Conservation (phyloP, 2,329 filamentous ascomycete species). For the Fusarium sp. region DNA sequence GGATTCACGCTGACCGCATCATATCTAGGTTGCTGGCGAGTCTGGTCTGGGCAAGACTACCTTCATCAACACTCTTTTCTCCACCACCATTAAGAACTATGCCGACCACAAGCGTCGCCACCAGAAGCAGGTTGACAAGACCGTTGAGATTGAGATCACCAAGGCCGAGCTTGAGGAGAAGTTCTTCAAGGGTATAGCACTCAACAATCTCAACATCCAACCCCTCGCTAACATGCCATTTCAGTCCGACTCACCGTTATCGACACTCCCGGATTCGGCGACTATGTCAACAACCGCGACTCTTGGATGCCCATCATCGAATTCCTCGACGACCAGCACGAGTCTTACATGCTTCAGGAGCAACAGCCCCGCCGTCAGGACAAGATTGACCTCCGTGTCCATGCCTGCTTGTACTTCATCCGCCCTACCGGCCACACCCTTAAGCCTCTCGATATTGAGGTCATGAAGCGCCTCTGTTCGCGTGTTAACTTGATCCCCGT, state of each 20-base stretch:
- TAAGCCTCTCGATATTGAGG: conserved; percentile 98
- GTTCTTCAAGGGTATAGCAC: conserved; percentile 93
- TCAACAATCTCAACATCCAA: conserved; percentile 5
- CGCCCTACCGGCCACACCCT: conserved; percentile 97
- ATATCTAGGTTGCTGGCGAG: conserved; percentile 88
- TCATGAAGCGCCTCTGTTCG: conserved; percentile 99
- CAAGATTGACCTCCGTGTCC: conserved; percentile 99
- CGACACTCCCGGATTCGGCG: conserved; percentile 97
- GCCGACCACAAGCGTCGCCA: conserved; percentile 99
- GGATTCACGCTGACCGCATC: conserved; percentile 27
- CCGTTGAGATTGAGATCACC: conserved; percentile 99
- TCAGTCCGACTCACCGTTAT: conserved; percentile 97
- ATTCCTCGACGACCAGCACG: conserved; percentile 99
- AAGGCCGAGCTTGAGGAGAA: conserved; percentile 99
- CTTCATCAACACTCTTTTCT: conserved; percentile 99
- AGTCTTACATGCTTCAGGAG: conserved; percentile 99
- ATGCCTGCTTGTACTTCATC: conserved; percentile 99
- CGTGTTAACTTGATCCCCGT: conserved; percentile 99
- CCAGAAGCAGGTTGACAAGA: conserved; percentile 99
- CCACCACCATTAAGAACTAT: conserved; percentile 99
- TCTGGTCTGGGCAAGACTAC: conserved; percentile 99
- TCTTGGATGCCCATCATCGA: conserved; percentile 99
- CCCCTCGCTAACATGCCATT: conserved; percentile 35
- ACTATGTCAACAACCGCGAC: conserved; percentile 99
- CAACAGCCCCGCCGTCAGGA: conserved; percentile 97